phyloP scores from a whole-genome alignment of 2,329 filamentous ascomycete genomes.

The Lasiodiplodia citricola region DNA sequence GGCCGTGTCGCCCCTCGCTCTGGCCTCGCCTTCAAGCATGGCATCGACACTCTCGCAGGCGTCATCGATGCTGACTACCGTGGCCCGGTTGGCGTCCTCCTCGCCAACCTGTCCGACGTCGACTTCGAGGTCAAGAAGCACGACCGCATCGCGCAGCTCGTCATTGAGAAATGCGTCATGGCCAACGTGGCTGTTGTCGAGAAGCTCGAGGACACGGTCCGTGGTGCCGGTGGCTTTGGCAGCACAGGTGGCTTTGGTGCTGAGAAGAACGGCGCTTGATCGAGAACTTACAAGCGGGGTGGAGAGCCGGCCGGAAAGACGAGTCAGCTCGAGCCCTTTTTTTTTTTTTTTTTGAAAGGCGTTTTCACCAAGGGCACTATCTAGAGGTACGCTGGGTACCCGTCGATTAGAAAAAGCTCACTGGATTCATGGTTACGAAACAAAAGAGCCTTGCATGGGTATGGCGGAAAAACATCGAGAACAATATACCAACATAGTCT shows the following conservation, averaged over 20 bases:
- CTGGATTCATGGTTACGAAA: too few species aligned
- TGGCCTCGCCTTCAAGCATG: conserved; percentile 90
- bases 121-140: conserved; percentile 85
- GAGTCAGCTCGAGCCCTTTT: background rate
- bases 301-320: background rate
- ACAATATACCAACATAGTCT: background rate
- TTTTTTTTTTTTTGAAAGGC: background rate
- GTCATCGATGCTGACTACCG: conserved; percentile 98
- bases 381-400: background rate
- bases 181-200: conserved; percentile 90
- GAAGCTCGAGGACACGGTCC: conserved; percentile 85
- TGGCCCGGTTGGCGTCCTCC: conserved; percentile 88
- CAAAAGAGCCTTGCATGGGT: background rate
- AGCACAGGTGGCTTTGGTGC: conserved; percentile 46
- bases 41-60: conserved; percentile 93
- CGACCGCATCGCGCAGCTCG: conserved; percentile 90
- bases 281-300: background rate
- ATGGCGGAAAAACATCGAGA: background rate
- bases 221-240: conserved; percentile 71
- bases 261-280: conserved; percentile 14
- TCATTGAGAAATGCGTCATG: conserved; percentile 93
- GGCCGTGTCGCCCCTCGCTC: conserved; percentile 88
- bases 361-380: background rate
- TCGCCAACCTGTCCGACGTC: conserved; percentile 87
- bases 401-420: background rate